These are phyloP conservation scores for Candida insectorum DNA, from an alignment of 805 yeast genomes.

Conservation along the genomic window DNA sequence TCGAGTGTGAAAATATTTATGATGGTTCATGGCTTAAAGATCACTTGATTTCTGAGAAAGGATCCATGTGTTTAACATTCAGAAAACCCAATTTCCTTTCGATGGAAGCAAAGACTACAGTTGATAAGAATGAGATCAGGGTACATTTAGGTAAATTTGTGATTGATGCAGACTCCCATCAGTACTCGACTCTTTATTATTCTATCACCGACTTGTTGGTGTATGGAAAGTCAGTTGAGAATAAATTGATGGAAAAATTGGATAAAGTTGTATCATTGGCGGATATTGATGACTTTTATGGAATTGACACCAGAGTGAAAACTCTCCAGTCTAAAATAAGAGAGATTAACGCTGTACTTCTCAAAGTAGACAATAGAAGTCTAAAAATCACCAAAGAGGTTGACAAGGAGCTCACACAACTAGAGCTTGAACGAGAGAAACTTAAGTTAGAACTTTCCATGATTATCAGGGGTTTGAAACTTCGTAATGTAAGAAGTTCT, in stretches of 20 bases:
- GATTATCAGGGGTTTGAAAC: constrained; percentile 28
- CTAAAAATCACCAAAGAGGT: constrained; percentile 18
- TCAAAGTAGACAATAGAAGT: constrained; percentile 36
- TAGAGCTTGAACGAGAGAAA: constrained; percentile 33
- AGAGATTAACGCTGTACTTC: constrained; percentile 30
- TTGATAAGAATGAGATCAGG: constrained; percentile 25
- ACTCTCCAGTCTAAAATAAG: constrained; percentile 30
- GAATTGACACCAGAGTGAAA: constrained; percentile 26
- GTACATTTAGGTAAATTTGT: constrained; percentile 37
- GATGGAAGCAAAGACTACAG: constrained; percentile 22
- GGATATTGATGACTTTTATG: constrained; percentile 33
- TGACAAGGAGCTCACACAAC: constrained; percentile 15
- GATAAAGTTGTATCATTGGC: constrained; percentile 35
- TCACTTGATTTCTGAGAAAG: constrained; percentile 32
- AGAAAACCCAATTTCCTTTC: constrained; percentile 53
- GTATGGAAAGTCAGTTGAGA: constrained; percentile 22
- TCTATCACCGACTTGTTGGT: constrained; percentile 34
- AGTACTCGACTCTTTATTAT: constrained; percentile 35
- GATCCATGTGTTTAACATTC: constrained; percentile 41
- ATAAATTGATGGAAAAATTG: constrained; percentile 35
- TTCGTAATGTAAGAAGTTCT: constrained; percentile 18
- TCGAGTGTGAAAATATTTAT: constrained; percentile 65
- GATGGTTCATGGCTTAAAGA: constrained; percentile 35
- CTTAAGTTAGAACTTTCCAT: constrained; percentile 31
- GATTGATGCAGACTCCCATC: constrained; percentile 34